Conservation (phyloP, 345 rosid species). For the Moricandia moricandioides region DNA sequence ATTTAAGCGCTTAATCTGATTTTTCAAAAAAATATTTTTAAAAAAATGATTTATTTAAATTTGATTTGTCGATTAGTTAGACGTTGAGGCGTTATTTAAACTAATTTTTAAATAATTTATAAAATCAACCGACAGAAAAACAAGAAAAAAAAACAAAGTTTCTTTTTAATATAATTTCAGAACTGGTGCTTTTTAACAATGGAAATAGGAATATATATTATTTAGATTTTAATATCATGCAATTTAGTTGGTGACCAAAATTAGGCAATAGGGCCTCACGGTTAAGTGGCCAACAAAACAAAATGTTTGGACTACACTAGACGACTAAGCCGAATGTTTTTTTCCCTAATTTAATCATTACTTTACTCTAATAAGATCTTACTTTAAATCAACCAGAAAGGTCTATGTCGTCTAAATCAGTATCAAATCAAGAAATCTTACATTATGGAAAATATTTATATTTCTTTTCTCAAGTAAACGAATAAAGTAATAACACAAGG, state of each 20-base stretch:
- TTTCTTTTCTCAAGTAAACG: conserved; percentile 8
- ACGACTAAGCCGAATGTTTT: conserved; percentile 7
- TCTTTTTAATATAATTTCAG: background rate
- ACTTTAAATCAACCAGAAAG: conserved; percentile 38
- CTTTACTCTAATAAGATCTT: conserved; percentile 25
- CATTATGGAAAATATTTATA: conserved; percentile 7
- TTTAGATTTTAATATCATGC: background rate
- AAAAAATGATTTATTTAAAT: too few relatives aligned
- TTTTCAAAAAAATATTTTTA: too few relatives aligned
- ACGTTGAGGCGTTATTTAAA: too few relatives aligned
- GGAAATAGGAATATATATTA: background rate
- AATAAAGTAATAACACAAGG: conserved; percentile 18
- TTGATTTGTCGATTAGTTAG: too few relatives aligned
- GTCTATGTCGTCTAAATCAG: conserved; percentile 33
- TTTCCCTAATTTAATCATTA: conserved; percentile 2
- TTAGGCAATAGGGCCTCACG: background rate
- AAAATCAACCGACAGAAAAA: background rate
- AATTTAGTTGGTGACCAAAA: background rate
- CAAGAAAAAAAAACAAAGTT: background rate
- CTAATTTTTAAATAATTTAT: too few relatives aligned
- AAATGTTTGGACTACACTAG: background rate
- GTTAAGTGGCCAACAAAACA: conserved; percentile 17
- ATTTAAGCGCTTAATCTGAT: too few relatives aligned
- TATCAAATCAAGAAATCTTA: conserved; percentile 23
- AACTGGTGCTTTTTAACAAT: background rate